Evolutionary conservation across 2,329 filamentous ascomycete genomes (phyloP).

Genomic region (Leptodontidium sp.): DNA sequence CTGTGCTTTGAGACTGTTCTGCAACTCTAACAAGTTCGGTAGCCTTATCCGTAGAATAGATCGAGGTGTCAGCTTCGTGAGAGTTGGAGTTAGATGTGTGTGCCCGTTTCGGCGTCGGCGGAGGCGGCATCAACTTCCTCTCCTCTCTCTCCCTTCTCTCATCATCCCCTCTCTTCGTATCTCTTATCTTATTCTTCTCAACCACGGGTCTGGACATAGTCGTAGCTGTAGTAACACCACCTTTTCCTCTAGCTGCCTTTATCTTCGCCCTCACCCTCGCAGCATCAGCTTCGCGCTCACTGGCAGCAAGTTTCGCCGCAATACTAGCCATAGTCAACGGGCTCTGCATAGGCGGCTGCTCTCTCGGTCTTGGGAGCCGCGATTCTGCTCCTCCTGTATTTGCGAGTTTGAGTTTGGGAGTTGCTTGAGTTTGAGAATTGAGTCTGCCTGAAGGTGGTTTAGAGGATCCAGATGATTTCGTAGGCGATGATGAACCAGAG

Average conservation of each 20-base stretch:
- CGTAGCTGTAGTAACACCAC: conserved; percentile 39
- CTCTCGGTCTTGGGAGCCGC: conserved; percentile 43
- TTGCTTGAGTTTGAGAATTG: conserved; percentile 23
- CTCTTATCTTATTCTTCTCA: background rate
- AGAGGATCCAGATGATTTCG: conserved; percentile 22
- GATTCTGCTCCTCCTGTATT: conserved; percentile 30
- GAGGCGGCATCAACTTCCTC: conserved; percentile 46
- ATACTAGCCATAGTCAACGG: conserved; percentile 69
- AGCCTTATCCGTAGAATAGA: background rate
- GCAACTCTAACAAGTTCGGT: background rate
- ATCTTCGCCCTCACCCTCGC: conserved; percentile 70
- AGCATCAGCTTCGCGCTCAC: conserved; percentile 69
- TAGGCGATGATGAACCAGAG: conserved; percentile 25
- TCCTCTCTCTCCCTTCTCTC: conserved; percentile 19
- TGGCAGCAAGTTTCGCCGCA: conserved; percentile 69
- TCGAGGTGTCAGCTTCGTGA: too few relatives aligned
- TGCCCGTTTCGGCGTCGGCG: conserved; percentile 32
- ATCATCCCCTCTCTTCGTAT: background rate
- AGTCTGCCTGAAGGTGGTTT: background rate
- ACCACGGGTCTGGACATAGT: background rate
- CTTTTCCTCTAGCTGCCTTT: conserved; percentile 59
- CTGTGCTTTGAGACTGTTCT: background rate
- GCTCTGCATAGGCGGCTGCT: conserved; percentile 55
- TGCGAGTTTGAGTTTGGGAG: conserved; percentile 37
- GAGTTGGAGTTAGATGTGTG: conserved; percentile 23